Evolutionary conservation across 805 yeast species (phyloP).

Genomic region (Kodamaea sagamina): DNA sequence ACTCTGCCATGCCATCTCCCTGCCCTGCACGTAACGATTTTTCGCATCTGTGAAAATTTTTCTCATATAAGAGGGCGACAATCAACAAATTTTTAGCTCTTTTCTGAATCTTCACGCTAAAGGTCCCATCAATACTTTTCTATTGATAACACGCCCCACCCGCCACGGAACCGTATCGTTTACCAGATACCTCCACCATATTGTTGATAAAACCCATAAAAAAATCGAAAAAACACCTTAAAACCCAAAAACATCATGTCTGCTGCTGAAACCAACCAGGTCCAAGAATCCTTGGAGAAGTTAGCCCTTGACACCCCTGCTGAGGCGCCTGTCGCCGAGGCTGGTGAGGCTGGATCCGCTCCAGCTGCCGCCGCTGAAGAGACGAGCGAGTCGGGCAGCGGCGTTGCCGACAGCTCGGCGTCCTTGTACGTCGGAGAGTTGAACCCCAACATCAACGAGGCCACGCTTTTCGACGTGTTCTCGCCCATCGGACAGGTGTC

Average conservation of each 20-base stretch:
- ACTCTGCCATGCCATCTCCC: not conserved
- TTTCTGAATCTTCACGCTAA: slow-evolving; percentile 3
- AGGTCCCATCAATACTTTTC: slow-evolving; percentile 5
- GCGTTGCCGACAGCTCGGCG: slow-evolving; percentile 63
- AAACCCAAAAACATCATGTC: slow-evolving; percentile 25
- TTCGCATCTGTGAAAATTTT: slow-evolving; percentile 4
- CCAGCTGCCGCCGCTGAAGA: slow-evolving; percentile 34
- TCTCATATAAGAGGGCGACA: slow-evolving; percentile 4
- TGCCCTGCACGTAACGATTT: slow-evolving; percentile 5
- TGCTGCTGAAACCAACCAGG: slow-evolving; percentile 44
- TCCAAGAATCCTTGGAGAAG: slow-evolving; percentile 50
- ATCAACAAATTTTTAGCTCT: slow-evolving; percentile 2
- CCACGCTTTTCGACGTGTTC: slow-evolving; percentile 90
- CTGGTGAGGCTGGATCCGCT: slow-evolving; percentile 27
- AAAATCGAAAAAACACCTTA: slow-evolving; percentile 14
- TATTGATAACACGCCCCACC: slow-evolving; percentile 6
- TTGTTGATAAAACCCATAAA: slow-evolving; percentile 17
- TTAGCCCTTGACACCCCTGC: slow-evolving; percentile 34
- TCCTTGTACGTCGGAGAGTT: slow-evolving; percentile 98
- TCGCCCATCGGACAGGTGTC: slow-evolving; percentile 94
- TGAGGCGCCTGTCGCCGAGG: slow-evolving; percentile 25
- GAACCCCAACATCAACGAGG: slow-evolving; percentile 90
- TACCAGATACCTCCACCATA: slow-evolving; percentile 10
- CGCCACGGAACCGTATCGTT: slow-evolving; percentile 7
- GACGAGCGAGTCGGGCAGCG: slow-evolving; percentile 21